Conservation (phyloP, 139 green algal genomes). For the Edaphochlamys debaryana region DNA sequence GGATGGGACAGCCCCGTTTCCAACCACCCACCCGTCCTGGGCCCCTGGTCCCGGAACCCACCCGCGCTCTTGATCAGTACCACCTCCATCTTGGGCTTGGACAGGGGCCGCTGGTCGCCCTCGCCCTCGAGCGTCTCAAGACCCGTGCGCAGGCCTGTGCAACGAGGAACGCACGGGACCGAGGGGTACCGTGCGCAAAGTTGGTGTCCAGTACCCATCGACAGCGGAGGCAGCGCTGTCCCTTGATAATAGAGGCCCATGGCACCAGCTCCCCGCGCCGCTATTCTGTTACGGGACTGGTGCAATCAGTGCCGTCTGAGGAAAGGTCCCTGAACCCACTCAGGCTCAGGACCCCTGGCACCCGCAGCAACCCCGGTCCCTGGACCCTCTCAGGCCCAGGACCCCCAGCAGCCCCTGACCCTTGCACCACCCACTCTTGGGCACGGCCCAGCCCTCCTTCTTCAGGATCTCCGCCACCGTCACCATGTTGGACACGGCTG, state of each 20-base stretch:
- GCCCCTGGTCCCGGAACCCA: neutral
- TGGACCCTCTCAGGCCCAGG: neutral
- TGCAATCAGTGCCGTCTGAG: neutral
- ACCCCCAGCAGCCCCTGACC: neutral
- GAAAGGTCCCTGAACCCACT: too few relatives aligned
- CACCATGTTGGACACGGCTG: conserved; percentile 82
- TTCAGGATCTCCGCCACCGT: conserved; percentile 92
- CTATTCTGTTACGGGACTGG: neutral
- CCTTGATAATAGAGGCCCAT: too few relatives aligned
- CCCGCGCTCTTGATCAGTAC: conserved; percentile 70
- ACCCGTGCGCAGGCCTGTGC: conserved; percentile 40
- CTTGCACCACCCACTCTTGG: conserved; percentile 59
- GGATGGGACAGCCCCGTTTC: neutral
- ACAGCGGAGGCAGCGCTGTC: too few relatives aligned
- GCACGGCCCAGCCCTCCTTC: conserved; percentile 74
- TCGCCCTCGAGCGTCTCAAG: conserved; percentile 49
- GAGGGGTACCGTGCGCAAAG: neutral
- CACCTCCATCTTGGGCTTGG: conserved; percentile 90
- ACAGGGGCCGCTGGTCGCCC: conserved; percentile 11
- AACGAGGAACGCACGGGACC: neutral
- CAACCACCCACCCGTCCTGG: neutral
- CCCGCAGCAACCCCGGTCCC: neutral
- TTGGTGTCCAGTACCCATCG: neutral
- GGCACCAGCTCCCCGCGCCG: too few relatives aligned
- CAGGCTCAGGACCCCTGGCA: too few relatives aligned